Evolutionary conservation across 148 eudicot species (phyloP), one percentile per base, ranked within the genome.

Genomic region (Rhododendron ovatum): DNA sequence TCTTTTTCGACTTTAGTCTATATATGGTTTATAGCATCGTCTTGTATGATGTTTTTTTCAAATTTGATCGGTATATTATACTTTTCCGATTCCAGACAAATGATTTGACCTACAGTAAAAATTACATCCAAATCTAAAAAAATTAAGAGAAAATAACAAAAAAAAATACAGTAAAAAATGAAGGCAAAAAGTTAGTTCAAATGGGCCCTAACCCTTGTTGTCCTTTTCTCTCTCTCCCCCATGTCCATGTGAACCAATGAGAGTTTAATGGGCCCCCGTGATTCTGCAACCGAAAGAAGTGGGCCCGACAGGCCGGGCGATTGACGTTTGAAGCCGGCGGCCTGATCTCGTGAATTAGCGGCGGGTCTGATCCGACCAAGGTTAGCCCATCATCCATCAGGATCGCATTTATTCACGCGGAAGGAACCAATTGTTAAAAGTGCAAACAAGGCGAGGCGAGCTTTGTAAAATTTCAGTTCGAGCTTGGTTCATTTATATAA

Each of bases 221-320:
- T 4, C 26, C 37, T 41, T 20, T 71, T 37, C 55, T 48, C 24
- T 80, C 84, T 5, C 43, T 24, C 41, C 41, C 82, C 6, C 28
- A 4, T 78, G 15, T 45, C 81, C 37, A 79, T 85, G 86, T 87
- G 88, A 65, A 65, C 55, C 45, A 35, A 45, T 47, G 80, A 3
- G 78, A 80, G 61, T 80, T 67, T 65, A 84, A 84, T 84, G 86
- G 89, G 86, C 89, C 89, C 83, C 33, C 86, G 84, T 84, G 86
- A 87, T 41, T 69, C 74, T 14, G 41, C 71, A 80, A 84, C 86
- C 73, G 84, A 80, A 84, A 82, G 78, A 47, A 69, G 89, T 87
- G 84, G 86, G 84, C 84, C 86, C 86, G 22, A 79, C 47, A 48
- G 84, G 80, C 83, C 80, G 83, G 37, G 78, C 77, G 14, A 55